Conservation (phyloP, 371 early-diverging fungal species). For the Lichtheimia hyalospora region DNA sequence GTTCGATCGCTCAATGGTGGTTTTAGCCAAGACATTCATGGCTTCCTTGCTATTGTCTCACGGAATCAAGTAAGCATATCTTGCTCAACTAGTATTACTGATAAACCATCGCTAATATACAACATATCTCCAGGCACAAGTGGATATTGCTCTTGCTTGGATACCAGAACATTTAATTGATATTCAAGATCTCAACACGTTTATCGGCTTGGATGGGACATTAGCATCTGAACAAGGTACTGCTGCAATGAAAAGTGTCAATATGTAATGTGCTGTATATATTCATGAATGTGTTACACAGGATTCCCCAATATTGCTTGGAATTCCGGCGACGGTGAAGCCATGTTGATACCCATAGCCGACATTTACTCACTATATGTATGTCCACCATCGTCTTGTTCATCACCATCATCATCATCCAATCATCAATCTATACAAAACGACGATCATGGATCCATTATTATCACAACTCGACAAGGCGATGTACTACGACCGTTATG, state of each 20-base stretch:
- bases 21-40: conserved; percentile 22
- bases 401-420: background rate
- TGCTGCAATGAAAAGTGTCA: background rate
- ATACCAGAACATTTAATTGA: conserved; percentile 42
- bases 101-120: background rate
- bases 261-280: background rate
- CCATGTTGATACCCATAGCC: conserved; percentile 21
- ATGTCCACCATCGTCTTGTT: conserved; percentile 25
- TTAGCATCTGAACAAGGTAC: conserved; percentile 30
- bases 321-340: conserved; percentile 20
- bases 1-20: conserved; percentile 12
- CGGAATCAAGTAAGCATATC: conserved; percentile 4
- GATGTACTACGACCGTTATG: conserved; percentile 35
- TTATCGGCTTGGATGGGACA: conserved; percentile 32
- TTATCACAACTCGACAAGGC: conserved; percentile 34
- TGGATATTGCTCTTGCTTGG: conserved; percentile 29
- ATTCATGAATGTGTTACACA: conserved; percentile 2
- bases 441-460: conserved; percentile 24
- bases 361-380: conserved; percentile 34
- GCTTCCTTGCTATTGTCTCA: conserved; percentile 25
- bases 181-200: conserved; percentile 21
- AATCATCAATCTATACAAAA: background rate
- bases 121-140: conserved; percentile 1
- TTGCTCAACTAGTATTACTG: background rate
- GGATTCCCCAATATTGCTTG: conserved; percentile 26